These are phyloP conservation scores for Suillus paluster DNA, from an alignment of 768 basidiomycete genomes.

Conservation along the genomic window DNA sequence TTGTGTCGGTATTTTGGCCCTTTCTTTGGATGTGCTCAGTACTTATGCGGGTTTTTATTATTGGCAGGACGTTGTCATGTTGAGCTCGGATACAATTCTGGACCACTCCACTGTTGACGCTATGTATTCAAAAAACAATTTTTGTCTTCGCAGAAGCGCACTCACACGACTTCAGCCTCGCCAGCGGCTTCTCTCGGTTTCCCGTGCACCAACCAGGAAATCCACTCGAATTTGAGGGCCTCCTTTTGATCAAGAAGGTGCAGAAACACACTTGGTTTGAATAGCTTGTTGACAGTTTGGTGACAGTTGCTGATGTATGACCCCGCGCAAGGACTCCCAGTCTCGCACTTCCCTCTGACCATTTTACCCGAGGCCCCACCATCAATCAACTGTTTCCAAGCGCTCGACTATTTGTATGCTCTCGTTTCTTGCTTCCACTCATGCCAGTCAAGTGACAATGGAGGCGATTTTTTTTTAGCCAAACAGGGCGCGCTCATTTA, in stretches of 20 bases:
- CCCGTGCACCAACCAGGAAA: constrained; percentile 81
- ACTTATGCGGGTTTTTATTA: constrained; percentile 46
- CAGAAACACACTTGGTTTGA: constrained; percentile 11
- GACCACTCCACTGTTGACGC: constrained; percentile 80
- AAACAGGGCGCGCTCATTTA: constrained; percentile 93
- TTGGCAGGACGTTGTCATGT: constrained; percentile 76
- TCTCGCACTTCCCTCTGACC: constrained; percentile 75
- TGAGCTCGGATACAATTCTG: constrained; percentile 77
- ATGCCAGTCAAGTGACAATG: not conserved
- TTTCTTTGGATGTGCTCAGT: constrained; percentile 31
- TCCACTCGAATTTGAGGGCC: constrained; percentile 73
- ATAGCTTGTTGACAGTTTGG: constrained; percentile 12
- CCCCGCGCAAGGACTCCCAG: constrained; percentile 72
- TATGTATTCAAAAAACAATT: constrained; percentile 49
- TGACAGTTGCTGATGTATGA: constrained; percentile 91
- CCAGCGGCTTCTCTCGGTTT: constrained; percentile 89
- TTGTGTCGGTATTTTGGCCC: constrained; percentile 43
- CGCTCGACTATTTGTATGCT: constrained; percentile 86
- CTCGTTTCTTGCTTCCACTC: not conserved
- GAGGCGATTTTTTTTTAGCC: constrained; percentile 46
- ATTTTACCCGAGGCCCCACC: constrained; percentile 90
- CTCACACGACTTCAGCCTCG: constrained; percentile 44
- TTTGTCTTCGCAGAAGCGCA: constrained; percentile 4
- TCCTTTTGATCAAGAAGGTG: constrained; percentile 85
- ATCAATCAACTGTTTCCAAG: constrained; percentile 92